Evolutionary conservation across 371 early-diverging fungal species (phyloP).

Genomic region (Haplosporangium sp.): DNA sequence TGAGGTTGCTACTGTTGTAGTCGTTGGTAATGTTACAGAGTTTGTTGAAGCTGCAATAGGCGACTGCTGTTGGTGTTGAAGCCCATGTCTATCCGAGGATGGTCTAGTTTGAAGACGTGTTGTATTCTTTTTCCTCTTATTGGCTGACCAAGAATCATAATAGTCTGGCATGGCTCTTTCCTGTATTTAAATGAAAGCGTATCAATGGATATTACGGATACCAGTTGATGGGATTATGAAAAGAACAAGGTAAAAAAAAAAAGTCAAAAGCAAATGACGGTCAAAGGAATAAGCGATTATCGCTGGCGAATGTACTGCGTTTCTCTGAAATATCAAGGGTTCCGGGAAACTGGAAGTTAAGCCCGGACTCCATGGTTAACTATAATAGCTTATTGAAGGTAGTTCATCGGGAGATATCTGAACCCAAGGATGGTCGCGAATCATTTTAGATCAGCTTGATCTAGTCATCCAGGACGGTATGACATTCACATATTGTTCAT

Average conservation of each 20-base stretch:
- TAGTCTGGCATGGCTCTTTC: slow-evolving; percentile 32
- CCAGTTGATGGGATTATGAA: background rate
- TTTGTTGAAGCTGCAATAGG: background rate
- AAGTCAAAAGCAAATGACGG: background rate
- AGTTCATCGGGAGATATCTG: slow-evolving; percentile 11
- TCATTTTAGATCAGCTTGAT: background rate
- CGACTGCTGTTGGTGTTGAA: slow-evolving; percentile 3
- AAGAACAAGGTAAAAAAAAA: background rate
- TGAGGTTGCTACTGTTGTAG: slow-evolving; percentile 2
- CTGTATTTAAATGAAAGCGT: background rate
- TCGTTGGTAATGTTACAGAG: background rate
- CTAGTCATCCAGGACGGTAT: background rate
- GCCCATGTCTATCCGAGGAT: slow-evolving; percentile 13
- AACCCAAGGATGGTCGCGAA: slow-evolving; percentile 29
- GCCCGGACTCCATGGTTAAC: background rate
- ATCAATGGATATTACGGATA: background rate
- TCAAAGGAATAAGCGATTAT: background rate
- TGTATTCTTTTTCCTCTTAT: slow-evolving; percentile 26
- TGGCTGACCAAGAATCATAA: slow-evolving; percentile 51
- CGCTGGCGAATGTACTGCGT: background rate
- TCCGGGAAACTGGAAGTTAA: background rate
- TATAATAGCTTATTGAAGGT: background rate
- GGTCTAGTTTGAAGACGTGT: slow-evolving; percentile 4
- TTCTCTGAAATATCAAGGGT: background rate
- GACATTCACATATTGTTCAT: background rate